Base-by-base conservation (phyloP, 2,329 filamentous ascomycete species). In the Orbilia brochopaga region DNA sequence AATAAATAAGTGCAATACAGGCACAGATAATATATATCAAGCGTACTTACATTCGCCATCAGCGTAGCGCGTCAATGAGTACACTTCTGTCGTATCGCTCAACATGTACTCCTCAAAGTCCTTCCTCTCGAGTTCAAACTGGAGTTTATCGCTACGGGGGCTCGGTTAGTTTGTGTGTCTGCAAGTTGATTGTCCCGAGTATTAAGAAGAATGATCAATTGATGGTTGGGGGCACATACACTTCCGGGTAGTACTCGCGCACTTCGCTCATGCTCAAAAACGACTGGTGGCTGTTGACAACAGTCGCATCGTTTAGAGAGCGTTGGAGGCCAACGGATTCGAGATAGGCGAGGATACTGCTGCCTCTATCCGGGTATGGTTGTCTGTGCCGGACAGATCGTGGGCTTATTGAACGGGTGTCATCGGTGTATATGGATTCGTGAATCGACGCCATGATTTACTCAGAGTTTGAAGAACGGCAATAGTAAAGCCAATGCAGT, bases 101-200 rank as follows among this genome's bases (percentile, higher is more conserved):
- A 42, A 42, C 37, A 42, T 42, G 4, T 17, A 42, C 11, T 42
- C 37, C 37, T 42, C 37, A 15, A 42, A 42, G n/a, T 42, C 37
- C 37, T 42, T 42, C n/a, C n/a, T 4, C n/a, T 42, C 37, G n/a
- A 42, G 37, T 42, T 42, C 37, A 17, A 42, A 42, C n/a, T 42
- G 37, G 15, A 17, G 11, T 17, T 42, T 42, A 13, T 42, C 37
- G 13, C 37, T 42, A 17, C 13, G n/a, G 13, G 4, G 37, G 4
- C 2, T 42, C 37, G 4, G 13, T 42, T 13, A 42, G 13, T 32
- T 32, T 32, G 27, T 32, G 4, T 4, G 27, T 3, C 27, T 32
- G 27, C 27, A 8, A 3, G 4, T 32, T 8, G 27, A 8, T 4
- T 32, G 8, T 32, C 3, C 8, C n/a, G 8, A 4, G 8, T 32